A percentile compares a stretch with the other conserved stretches of the same genome.
Evolutionary conservation across 768 basidiomycete species (phyloP).

Genomic region (Lanmaoa rubissima): DNA sequence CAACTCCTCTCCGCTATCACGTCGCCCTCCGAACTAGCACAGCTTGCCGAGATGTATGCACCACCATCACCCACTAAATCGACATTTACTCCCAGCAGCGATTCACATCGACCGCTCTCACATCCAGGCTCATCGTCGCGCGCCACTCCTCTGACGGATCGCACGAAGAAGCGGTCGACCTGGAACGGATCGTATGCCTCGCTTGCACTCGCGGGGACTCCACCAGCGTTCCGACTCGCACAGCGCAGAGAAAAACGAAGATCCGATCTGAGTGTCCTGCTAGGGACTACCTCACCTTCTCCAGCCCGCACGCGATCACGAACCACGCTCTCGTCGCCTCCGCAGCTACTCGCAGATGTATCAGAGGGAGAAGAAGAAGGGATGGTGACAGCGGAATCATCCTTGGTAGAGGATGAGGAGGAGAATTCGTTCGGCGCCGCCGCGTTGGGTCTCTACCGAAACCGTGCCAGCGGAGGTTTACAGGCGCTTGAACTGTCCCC

Average conservation of each 20-base stretch:
- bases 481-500: slow-evolving; percentile 44
- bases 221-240: slow-evolving; percentile 39
- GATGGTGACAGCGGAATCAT: slow-evolving; percentile 22
- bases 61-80: slow-evolving; percentile 59
- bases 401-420: slow-evolving; percentile 19
- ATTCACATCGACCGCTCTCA: slow-evolving; percentile 45
- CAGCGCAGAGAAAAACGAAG: slow-evolving; percentile 52
- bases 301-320: slow-evolving; percentile 29
- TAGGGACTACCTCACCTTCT: slow-evolving; percentile 32
- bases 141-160: slow-evolving; percentile 19
- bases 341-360: slow-evolving; percentile 34
- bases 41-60: slow-evolving; percentile 86
- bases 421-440: slow-evolving; percentile 55
- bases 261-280: slow-evolving; percentile 51
- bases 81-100: slow-evolving; percentile 23
- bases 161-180: slow-evolving; percentile 57
- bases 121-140: slow-evolving; percentile 33
- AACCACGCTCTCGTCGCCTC: slow-evolving; percentile 43
- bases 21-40: slow-evolving; percentile 65
- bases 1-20: slow-evolving; percentile 77
- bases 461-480: slow-evolving; percentile 48
- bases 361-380: slow-evolving; percentile 41
- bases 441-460: slow-evolving; percentile 60
- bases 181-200: slow-evolving; percentile 71
- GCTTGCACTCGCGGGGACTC: slow-evolving; percentile 47